Evolutionary conservation across 306 rosid genomes (phyloP), one percentile per base, ranked within the genome.

Genomic region (Rosa multiflora): DNA sequence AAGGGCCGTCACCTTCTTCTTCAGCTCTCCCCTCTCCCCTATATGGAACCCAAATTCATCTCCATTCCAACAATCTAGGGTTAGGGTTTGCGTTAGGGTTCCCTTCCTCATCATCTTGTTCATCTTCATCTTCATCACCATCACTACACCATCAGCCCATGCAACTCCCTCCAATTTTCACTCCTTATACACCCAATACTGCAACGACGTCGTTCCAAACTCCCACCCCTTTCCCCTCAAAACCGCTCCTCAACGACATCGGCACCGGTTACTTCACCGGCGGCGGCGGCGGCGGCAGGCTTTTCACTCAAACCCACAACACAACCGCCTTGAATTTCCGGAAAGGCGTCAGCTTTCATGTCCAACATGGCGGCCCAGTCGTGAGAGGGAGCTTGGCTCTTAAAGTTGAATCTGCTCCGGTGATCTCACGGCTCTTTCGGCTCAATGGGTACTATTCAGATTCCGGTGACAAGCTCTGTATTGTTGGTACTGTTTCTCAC

Each of bases 381-480:
- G 47, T 90, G 78, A 69, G 69, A 63, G 94, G 83, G 2, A 46
- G 12, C 72, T 15, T 89, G 73, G 52, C 9, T 75, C 86, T 91
- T 52, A 81, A 70, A 70, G 76, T 72, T 7, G 53, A 53, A 14
- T 21, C 74, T 32, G 35, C 35, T 20, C 32, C 76, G 37, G 62
- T 78, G 64, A 81, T 13, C 52, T 48, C 52, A 12, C 52, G 0
- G 15, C 52, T 68, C n/a, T 83, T 89, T 82, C 2, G 44, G 76
- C 88, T 92, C 8, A 12, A 29, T 8, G 97, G 97, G 35, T 92
- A 69, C 46, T 90, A 94, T 90, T 87, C 91, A 2, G 86, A 88
- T 74, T 74, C 88, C 59, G 87, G 92, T 62, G 88, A 94, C 74
- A 90, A 86, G 85, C 85, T 92, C 42, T 94, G 98, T 70, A 90